phyloP scores from a whole-genome alignment of 2,329 filamentous ascomycete species.

The Colletotrichum sp. region DNA sequence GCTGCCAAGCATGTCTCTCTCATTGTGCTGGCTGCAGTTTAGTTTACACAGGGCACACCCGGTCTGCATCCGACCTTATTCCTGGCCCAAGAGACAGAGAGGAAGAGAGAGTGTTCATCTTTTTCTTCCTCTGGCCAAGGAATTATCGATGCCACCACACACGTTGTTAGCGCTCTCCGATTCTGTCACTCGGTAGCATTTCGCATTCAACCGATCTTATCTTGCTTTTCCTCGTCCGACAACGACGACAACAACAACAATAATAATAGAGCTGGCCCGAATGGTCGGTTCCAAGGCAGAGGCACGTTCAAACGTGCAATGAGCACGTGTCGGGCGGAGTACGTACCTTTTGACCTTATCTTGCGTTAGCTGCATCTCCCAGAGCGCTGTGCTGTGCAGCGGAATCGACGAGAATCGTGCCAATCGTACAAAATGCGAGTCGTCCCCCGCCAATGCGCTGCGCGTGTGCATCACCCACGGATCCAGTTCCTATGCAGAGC shows the following conservation, averaged over 20 bases:
- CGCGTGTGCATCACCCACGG: not conserved
- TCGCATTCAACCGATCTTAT: not conserved
- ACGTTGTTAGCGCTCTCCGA: not conserved
- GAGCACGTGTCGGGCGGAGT: conserved; percentile 1
- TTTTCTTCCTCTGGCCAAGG: not conserved
- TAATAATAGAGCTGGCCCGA: not conserved
- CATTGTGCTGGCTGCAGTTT: not conserved
- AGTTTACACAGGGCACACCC: not conserved
- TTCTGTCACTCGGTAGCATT: not conserved
- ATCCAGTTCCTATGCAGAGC: not conserved
- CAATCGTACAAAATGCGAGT: conserved; percentile 1
- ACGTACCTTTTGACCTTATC: not conserved
- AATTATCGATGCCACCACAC: not conserved
- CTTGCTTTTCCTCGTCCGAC: not conserved
- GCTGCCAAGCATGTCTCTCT: not conserved
- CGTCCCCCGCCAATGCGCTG: conserved; percentile 10
- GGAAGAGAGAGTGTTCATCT: not conserved
- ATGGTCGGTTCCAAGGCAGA: not conserved
- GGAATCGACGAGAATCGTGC: not conserved
- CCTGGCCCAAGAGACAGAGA: not conserved
- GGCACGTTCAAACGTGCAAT: conserved; percentile 8
- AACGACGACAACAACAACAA: not conserved
- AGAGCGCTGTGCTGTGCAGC: conserved; percentile 12
- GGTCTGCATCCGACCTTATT: not conserved
- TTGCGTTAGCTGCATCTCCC: conserved; percentile 4